Conservation (phyloP, 202 grass and related monocot species). For the Hordeum pubiflorum region DNA sequence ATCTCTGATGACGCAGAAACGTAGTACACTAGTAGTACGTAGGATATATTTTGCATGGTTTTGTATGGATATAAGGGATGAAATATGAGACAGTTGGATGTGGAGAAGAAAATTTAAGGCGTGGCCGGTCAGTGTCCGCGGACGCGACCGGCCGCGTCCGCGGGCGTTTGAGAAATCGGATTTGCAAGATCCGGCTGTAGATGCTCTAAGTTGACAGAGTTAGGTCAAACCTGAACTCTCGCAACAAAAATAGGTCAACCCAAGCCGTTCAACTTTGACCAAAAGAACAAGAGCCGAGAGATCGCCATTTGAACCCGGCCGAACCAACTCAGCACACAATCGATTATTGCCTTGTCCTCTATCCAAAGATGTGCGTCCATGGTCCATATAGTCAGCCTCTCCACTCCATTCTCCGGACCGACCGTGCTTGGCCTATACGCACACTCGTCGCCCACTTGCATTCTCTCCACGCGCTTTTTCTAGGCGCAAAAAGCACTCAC, state of each 20-base stretch:
- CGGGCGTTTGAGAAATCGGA: too few species aligned
- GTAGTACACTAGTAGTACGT: too few species aligned
- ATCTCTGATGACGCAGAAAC: too few species aligned
- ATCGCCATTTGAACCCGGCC: slow-evolving; percentile 36
- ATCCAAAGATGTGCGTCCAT: slow-evolving; percentile 19
- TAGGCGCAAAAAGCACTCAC: slow-evolving; percentile 6
- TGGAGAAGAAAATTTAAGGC: too few species aligned
- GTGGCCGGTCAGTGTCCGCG: too few species aligned
- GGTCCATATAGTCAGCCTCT: background rate
- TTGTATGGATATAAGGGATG: too few species aligned
- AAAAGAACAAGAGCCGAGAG: background rate
- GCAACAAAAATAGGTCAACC: too few species aligned
- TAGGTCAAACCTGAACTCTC: background rate
- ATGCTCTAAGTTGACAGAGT: background rate
- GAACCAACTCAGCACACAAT: slow-evolving; percentile 31
- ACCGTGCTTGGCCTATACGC: slow-evolving; percentile 12
- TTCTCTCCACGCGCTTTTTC: background rate
- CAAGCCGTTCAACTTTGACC: slow-evolving; percentile 13
- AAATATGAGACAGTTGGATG: too few species aligned
- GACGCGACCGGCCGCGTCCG: too few species aligned
- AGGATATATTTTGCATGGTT: too few species aligned
- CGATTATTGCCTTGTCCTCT: background rate
- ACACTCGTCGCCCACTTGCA: background rate
- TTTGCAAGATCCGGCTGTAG: too few species aligned
- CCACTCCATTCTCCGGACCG: slow-evolving; percentile 1